Evolutionary conservation across 306 rosid species (phyloP).

Genomic region (Albizia julibrissin): DNA sequence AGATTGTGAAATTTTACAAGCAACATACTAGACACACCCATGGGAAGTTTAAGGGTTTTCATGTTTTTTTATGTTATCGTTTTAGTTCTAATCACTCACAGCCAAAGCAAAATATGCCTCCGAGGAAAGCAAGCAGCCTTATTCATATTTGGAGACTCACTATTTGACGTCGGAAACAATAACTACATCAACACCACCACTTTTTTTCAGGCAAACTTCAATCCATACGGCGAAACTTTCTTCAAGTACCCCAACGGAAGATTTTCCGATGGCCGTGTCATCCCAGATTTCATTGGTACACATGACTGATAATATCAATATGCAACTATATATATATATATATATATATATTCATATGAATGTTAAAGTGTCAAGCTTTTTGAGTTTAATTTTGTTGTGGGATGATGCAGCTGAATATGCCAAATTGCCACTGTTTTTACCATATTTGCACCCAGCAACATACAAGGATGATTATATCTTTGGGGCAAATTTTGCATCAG

Average conservation of each 20-base stretch:
- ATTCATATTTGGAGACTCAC: constrained; percentile 62
- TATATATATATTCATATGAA: background rate
- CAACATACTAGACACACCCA: no score
- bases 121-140: background rate
- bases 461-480: background rate
- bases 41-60: no score
- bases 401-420: constrained; percentile 42
- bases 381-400: background rate
- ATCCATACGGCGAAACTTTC: constrained; percentile 47
- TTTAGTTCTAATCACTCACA: no score
- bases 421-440: constrained; percentile 30
- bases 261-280: constrained; percentile 46
- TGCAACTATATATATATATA: no score
- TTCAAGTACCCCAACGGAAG: constrained; percentile 49
- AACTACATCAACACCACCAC: constrained; percentile 50
- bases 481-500: constrained; percentile 52
- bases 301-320: background rate
- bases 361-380: background rate
- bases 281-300: constrained; percentile 39
- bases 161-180: constrained; percentile 54
- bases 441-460: constrained; percentile 36
- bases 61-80: no score
- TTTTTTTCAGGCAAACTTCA: constrained; percentile 7
- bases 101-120: no score
- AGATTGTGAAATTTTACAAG: no score